These are phyloP conservation scores for Actinomortierella wolfii DNA, from an alignment of 371 early-diverging fungal species.

Conservation along the genomic window DNA sequence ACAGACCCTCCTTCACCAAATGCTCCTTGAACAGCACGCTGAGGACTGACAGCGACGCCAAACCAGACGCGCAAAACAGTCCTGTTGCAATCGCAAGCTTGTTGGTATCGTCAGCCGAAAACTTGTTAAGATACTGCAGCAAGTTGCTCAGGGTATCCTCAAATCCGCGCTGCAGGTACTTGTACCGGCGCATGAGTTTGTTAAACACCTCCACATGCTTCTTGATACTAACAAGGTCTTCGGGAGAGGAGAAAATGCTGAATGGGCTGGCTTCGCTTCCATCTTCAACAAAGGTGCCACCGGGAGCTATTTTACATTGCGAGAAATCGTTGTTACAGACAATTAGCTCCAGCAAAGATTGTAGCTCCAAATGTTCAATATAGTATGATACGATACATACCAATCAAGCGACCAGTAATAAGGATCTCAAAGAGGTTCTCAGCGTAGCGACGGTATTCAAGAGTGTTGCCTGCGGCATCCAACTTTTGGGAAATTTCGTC, in stretches of 20 bases:
- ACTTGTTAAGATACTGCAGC: slow-evolving; percentile 88
- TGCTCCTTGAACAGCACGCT: slow-evolving; percentile 86
- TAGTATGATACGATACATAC: slow-evolving; percentile 52
- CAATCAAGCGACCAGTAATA: slow-evolving; percentile 88
- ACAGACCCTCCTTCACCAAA: slow-evolving; percentile 86
- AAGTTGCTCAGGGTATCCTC: slow-evolving; percentile 86
- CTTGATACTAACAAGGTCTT: slow-evolving; percentile 71
- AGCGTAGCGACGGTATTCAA: slow-evolving; percentile 93
- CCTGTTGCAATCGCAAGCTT: slow-evolving; percentile 84
- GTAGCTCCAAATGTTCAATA: slow-evolving; percentile 5
- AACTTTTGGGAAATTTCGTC: slow-evolving; percentile 72
- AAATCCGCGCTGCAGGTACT: slow-evolving; percentile 87
- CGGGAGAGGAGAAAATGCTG: slow-evolving; percentile 80
- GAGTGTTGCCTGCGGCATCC: slow-evolving; percentile 83
- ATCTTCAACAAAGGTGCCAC: slow-evolving; percentile 83
- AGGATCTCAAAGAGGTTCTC: slow-evolving; percentile 92
- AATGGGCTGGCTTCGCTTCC: slow-evolving; percentile 82
- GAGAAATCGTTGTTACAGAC: not conserved
- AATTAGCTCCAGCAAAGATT: not conserved
- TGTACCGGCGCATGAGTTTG: slow-evolving; percentile 90
- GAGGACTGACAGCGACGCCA: slow-evolving; percentile 71
- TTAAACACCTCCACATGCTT: slow-evolving; percentile 81
- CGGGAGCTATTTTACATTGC: slow-evolving; percentile 69
- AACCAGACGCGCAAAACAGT: slow-evolving; percentile 69
- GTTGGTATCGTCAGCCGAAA: slow-evolving; percentile 73